Conservation (phyloP, 2,329 filamentous ascomycete genomes). For the Aureobasidium subglaciale region DNA sequence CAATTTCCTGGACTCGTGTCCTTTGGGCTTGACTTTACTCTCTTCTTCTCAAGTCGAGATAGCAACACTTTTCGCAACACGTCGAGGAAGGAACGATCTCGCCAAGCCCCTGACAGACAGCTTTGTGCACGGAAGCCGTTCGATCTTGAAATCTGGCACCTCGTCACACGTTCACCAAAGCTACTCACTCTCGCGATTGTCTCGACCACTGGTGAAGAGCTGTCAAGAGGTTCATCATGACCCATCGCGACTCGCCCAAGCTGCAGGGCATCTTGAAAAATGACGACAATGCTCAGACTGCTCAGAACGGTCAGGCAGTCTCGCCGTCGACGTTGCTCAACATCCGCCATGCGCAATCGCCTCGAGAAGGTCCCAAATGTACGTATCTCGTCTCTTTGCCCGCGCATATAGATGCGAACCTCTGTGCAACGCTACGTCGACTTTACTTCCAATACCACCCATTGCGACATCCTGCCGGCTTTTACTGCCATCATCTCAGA, state of each 20-base stretch:
- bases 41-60: background rate
- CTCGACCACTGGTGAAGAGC: background rate
- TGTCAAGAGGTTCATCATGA: background rate
- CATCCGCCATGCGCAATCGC: background rate
- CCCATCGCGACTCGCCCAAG: conserved; percentile 14
- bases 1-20: conserved; percentile 5
- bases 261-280: conserved; percentile 14
- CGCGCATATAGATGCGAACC: background rate
- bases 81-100: background rate
- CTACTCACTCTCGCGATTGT: background rate
- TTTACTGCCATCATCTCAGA: background rate
- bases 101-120: background rate
- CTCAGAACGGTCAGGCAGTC: background rate
- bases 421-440: too few species aligned
- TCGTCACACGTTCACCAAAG: background rate
- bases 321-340: conserved; percentile 11
- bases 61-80: background rate
- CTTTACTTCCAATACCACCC: too few species aligned
- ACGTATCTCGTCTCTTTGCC: background rate
- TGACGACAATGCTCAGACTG: background rate
- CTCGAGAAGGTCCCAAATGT: conserved; percentile 6
- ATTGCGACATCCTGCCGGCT: too few species aligned
- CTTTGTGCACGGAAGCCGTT: conserved; percentile 3
- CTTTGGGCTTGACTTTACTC: background rate
- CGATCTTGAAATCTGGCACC: background rate